Evolutionary conservation across 192 early-diverging fungal genomes (phyloP).

Genomic region (Coemansia sp.): DNA sequence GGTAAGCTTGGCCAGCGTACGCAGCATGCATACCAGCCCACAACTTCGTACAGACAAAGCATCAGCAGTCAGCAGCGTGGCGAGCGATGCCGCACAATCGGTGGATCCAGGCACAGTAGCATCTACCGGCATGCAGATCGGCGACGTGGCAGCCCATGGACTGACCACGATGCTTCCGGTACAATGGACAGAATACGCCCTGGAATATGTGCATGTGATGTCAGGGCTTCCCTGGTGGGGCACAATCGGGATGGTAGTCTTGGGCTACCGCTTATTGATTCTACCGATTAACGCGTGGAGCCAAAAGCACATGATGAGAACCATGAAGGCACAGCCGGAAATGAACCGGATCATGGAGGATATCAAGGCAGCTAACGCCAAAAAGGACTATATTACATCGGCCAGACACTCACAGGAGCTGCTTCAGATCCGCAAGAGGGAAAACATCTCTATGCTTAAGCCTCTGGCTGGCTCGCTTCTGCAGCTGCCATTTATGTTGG

Average conservation of each 20-base stretch:
- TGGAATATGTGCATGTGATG: slow-evolving; percentile 78
- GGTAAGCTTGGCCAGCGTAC: slow-evolving; percentile 1
- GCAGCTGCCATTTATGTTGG: slow-evolving; percentile 81
- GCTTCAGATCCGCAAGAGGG: slow-evolving; percentile 58
- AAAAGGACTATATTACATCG: slow-evolving; percentile 58
- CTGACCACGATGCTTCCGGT: slow-evolving; percentile 70
- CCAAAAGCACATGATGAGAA: slow-evolving; percentile 65
- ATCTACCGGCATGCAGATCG: slow-evolving; percentile 64
- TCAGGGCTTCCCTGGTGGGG: slow-evolving; percentile 93
- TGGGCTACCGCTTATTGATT: slow-evolving; percentile 65
- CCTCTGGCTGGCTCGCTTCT: slow-evolving; percentile 60
- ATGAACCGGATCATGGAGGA: slow-evolving; percentile 64
- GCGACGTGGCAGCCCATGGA: slow-evolving; percentile 82
- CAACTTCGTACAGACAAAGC: slow-evolving; percentile 7
- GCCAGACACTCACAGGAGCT: slow-evolving; percentile 59
- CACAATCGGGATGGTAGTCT: slow-evolving; percentile 70
- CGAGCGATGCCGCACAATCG: neutral
- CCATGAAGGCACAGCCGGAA: slow-evolving; percentile 72
- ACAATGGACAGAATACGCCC: slow-evolving; percentile 63
- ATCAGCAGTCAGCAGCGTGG: neutral
- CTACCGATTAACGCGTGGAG: slow-evolving; percentile 73
- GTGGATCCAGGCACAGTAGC: slow-evolving; percentile 8
- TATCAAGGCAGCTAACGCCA: slow-evolving; percentile 58
- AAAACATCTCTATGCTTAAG: slow-evolving; percentile 64
- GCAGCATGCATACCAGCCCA: slow-evolving; percentile 18